Conservation (phyloP, 1,284 basidiomycete species). For the Cutaneotrichosporon arboriforme region DNA sequence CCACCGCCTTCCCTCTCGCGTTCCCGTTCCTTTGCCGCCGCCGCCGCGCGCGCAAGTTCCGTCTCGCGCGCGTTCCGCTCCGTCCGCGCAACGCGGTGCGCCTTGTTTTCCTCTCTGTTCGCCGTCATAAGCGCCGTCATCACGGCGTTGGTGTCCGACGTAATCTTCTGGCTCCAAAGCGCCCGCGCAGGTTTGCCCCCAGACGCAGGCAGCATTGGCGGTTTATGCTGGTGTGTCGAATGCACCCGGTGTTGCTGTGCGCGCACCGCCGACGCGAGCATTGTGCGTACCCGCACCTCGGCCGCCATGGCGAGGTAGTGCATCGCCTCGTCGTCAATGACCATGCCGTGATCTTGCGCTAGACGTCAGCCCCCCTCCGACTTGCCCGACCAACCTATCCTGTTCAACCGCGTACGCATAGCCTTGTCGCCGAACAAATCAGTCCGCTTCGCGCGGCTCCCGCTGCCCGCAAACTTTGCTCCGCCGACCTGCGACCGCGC, state of each 20-base stretch:
- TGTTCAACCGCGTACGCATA: slow-evolving; percentile 20
- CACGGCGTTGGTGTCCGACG: slow-evolving; percentile 31
- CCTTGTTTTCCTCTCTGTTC: slow-evolving; percentile 38
- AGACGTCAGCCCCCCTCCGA: background rate
- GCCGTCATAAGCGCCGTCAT: slow-evolving; percentile 28
- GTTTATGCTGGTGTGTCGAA: slow-evolving; percentile 32
- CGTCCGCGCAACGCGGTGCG: slow-evolving; percentile 34
- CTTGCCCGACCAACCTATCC: slow-evolving; percentile 21
- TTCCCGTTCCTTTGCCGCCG: slow-evolving; percentile 12
- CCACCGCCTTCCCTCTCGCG: slow-evolving; percentile 6
- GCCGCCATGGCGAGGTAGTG: slow-evolving; percentile 38
- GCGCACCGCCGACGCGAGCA: slow-evolving; percentile 29
- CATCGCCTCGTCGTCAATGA: slow-evolving; percentile 36
- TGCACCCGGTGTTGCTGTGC: slow-evolving; percentile 41
- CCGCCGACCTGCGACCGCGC: slow-evolving; percentile 16
- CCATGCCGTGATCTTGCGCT: slow-evolving; percentile 32
- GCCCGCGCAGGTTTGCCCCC: slow-evolving; percentile 9
- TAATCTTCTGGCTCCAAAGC: slow-evolving; percentile 36
- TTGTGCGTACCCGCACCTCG: slow-evolving; percentile 33
- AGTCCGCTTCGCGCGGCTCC: slow-evolving; percentile 25
- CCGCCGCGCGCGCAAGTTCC: slow-evolving; percentile 27
- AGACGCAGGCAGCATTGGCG: slow-evolving; percentile 19
- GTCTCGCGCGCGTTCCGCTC: slow-evolving; percentile 39
- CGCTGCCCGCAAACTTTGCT: slow-evolving; percentile 17
- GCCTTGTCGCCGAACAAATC: slow-evolving; percentile 34